A percentile compares a stretch with the other conserved stretches of the same genome.
Evolutionary conservation across 306 rosid genomes (phyloP).

Genomic region (Vachellia collinsii): DNA sequence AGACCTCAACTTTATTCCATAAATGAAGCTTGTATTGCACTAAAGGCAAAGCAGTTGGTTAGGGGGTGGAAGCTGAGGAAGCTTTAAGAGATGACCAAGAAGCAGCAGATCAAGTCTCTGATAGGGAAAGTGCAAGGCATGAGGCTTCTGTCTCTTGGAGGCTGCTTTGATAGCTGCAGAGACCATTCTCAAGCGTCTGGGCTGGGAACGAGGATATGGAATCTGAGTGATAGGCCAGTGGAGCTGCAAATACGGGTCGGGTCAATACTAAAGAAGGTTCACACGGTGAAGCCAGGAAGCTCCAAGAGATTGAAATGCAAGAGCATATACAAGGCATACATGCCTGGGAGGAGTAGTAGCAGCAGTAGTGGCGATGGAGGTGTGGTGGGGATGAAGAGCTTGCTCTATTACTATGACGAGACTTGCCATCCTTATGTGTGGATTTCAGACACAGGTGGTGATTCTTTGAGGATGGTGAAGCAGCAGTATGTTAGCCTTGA

Average conservation of each 20-base stretch:
- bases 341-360: constrained; percentile 58
- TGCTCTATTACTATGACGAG: constrained; percentile 86
- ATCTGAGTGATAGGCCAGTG: constrained; percentile 79
- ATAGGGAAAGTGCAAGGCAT: constrained; percentile 57
- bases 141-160: constrained; percentile 54
- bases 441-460: constrained; percentile 80
- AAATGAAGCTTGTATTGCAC: constrained; percentile 35
- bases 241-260: constrained; percentile 97
- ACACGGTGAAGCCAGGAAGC: constrained; percentile 80
- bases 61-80: background rate
- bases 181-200: constrained; percentile 72
- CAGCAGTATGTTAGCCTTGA: constrained; percentile 93
- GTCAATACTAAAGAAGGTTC: constrained; percentile 76
- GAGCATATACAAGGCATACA: constrained; percentile 81
- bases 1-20: constrained; percentile 15
- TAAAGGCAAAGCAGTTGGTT: constrained; percentile 25
- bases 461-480: constrained; percentile 81
- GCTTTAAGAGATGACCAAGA: constrained; percentile 40
- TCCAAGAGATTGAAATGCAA: constrained; percentile 85
- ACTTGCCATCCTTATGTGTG: constrained; percentile 90
- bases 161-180: constrained; percentile 80
- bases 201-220: constrained; percentile 88
- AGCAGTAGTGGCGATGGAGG: constrained; percentile 22
- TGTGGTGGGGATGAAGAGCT: constrained; percentile 55
- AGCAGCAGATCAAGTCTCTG: constrained; percentile 29